Evolutionary conservation across 257 asterid genomes (phyloP).

Genomic region (Thymus mandschuricus): DNA sequence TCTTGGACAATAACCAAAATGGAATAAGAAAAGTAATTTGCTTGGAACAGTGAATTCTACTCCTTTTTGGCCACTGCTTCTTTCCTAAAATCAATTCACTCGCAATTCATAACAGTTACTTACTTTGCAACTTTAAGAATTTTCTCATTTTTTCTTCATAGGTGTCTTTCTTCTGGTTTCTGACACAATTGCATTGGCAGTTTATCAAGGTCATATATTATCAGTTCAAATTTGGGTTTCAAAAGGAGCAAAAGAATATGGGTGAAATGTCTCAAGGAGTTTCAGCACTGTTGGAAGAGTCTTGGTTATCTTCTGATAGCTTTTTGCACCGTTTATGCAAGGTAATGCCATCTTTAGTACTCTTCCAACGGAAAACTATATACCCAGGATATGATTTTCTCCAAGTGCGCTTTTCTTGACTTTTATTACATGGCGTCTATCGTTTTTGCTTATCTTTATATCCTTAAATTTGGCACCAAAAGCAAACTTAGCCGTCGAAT

Average conservation of each 20-base stretch:
- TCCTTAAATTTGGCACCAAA: slow-evolving; percentile 15
- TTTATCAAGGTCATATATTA: slow-evolving; percentile 66
- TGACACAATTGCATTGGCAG: slow-evolving; percentile 49
- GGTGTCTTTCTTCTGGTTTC: slow-evolving; percentile 22
- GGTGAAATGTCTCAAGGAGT: slow-evolving; percentile 50
- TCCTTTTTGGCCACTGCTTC: background rate
- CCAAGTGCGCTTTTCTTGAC: background rate
- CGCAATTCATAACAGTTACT: slow-evolving; percentile 1
- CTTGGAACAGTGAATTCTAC: background rate
- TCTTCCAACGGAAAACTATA: slow-evolving; percentile 1
- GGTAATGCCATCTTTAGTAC: slow-evolving; percentile 47
- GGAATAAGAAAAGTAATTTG: background rate
- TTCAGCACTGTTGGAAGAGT: slow-evolving; percentile 70
- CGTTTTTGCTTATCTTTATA: background rate
- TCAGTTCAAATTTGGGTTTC: slow-evolving; percentile 81
- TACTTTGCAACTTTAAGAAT: too few relatives aligned
- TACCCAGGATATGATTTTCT: background rate
- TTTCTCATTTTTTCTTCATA: slow-evolving; percentile 22
- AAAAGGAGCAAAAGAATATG: slow-evolving; percentile 52
- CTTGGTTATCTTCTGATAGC: slow-evolving; percentile 87
- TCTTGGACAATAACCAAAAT: background rate
- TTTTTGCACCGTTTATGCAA: slow-evolving; percentile 84
- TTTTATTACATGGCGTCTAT: background rate
- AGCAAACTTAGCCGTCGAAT: slow-evolving; percentile 3
- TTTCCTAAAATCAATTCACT: slow-evolving; percentile 5